phyloP scores from a whole-genome alignment of 2,329 filamentous ascomycete genomes.

The Basipetospora chlamydospora region DNA sequence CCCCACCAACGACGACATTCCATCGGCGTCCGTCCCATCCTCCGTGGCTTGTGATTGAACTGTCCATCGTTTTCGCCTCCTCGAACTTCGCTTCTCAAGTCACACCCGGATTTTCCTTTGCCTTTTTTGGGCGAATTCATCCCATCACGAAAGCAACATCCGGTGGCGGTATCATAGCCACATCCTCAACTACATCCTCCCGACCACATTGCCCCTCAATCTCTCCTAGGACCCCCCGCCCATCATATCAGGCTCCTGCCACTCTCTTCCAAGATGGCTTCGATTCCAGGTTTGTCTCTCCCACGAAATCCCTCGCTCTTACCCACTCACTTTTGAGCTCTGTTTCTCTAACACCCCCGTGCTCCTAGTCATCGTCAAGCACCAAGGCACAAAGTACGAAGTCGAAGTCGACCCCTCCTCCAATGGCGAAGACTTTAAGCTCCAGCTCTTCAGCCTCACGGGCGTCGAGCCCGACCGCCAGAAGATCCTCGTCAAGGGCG shows the following conservation, averaged over 20 bases:
- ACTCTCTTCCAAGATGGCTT: not conserved
- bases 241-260: not conserved
- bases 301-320: no score
- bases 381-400: slow-evolving; percentile 89
- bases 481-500: slow-evolving; percentile 88
- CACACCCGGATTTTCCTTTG: not conserved
- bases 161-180: no score
- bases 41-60: no score
- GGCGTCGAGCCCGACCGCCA: slow-evolving; percentile 93
- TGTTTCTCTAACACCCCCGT: not conserved
- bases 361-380: slow-evolving; percentile 69
- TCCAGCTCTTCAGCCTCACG: slow-evolving; percentile 87
- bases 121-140: not conserved
- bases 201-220: no score
- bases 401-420: slow-evolving; percentile 77
- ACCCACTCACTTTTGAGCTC: slow-evolving; percentile 12
- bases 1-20: no score
- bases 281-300: not conserved
- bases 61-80: no score
- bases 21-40: no score
- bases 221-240: no score
- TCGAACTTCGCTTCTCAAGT: no score
- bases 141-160: no score
- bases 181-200: no score
- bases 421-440: slow-evolving; percentile 87